A percentile compares a stretch with the other conserved stretches of the same genome.
Evolutionary conservation across 768 basidiomycete genomes (phyloP).

Genomic region (Multifurca ochricompacta): DNA sequence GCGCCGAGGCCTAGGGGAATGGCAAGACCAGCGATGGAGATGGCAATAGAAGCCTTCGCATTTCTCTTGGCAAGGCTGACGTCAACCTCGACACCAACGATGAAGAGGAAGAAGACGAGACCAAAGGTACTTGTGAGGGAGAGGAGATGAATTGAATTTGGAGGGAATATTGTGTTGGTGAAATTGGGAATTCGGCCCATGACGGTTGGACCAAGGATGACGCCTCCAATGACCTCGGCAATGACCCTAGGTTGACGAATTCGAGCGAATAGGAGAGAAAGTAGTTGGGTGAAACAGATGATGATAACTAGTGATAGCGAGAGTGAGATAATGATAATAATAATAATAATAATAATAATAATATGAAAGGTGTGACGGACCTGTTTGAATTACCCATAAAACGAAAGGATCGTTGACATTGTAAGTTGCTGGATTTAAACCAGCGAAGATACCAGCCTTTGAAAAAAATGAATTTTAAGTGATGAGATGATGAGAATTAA

Average conservation of each 20-base stretch:
- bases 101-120: slow-evolving; percentile 70
- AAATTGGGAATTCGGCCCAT: slow-evolving; percentile 79
- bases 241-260: slow-evolving; percentile 91
- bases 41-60: slow-evolving; percentile 43
- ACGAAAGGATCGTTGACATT: slow-evolving; percentile 59
- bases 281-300: slow-evolving; percentile 66
- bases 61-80: slow-evolving; percentile 59
- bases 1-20: slow-evolving; percentile 80
- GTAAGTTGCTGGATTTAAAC: slow-evolving; percentile 61
- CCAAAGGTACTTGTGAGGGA: slow-evolving; percentile 71
- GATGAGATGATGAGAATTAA: background rate
- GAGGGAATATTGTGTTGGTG: slow-evolving; percentile 34
- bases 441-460: slow-evolving; percentile 72
- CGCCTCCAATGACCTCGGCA: slow-evolving; percentile 85
- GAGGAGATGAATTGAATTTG: slow-evolving; percentile 45
- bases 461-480: background rate
- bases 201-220: slow-evolving; percentile 64
- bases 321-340: too few species aligned
- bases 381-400: slow-evolving; percentile 70
- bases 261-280: slow-evolving; percentile 53
- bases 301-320: slow-evolving; percentile 69
- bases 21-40: slow-evolving; percentile 62
- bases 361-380: slow-evolving; percentile 34
- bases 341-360: background rate
- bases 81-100: slow-evolving; percentile 83